Evolutionary conservation across 2,329 filamentous ascomycete species (phyloP).

Genomic region (Aspergillus viridinutans): DNA sequence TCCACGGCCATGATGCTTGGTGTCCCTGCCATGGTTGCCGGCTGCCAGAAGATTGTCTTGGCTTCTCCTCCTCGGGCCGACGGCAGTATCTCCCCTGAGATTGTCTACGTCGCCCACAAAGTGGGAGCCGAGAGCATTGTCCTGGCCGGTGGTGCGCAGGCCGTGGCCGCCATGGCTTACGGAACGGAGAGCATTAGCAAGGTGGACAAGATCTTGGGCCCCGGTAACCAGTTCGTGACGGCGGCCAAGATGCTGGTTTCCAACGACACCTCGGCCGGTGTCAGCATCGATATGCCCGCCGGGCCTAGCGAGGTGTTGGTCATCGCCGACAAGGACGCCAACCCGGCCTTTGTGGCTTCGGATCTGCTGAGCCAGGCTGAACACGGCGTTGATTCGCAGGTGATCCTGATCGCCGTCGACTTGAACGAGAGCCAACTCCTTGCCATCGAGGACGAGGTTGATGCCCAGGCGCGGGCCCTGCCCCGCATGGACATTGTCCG

Average conservation of each 20-base stretch:
- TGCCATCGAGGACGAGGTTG: constrained; percentile 87
- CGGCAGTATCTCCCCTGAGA: constrained; percentile 89
- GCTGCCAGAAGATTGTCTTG: constrained; percentile 90
- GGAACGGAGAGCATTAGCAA: constrained; percentile 91
- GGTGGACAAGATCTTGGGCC: constrained; percentile 97
- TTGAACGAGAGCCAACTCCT: constrained; percentile 67
- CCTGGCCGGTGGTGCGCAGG: constrained; percentile 90
- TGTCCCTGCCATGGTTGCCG: constrained; percentile 94
- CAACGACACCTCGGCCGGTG: constrained; percentile 93
- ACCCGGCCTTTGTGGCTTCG: constrained; percentile 91
- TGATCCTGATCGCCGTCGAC: constrained; percentile 82
- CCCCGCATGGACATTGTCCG: constrained; percentile 91
- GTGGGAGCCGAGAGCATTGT: constrained; percentile 95
- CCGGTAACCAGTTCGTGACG: constrained; percentile 97
- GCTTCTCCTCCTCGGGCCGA: constrained; percentile 87
- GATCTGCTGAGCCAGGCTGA: constrained; percentile 94
- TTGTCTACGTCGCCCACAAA: constrained; percentile 96
- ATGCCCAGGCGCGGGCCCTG: constrained; percentile 78
- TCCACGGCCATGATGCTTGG: constrained; percentile 97
- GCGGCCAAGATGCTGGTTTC: constrained; percentile 97
- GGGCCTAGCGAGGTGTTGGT: constrained; percentile 97
- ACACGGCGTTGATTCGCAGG: constrained; percentile 93
- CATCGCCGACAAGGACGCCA: constrained; percentile 79
- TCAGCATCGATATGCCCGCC: constrained; percentile 97
- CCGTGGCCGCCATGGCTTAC: constrained; percentile 94